Evolutionary conservation across 108 stramenopile species (phyloP).

Genomic region (Skeletonema costatum): DNA sequence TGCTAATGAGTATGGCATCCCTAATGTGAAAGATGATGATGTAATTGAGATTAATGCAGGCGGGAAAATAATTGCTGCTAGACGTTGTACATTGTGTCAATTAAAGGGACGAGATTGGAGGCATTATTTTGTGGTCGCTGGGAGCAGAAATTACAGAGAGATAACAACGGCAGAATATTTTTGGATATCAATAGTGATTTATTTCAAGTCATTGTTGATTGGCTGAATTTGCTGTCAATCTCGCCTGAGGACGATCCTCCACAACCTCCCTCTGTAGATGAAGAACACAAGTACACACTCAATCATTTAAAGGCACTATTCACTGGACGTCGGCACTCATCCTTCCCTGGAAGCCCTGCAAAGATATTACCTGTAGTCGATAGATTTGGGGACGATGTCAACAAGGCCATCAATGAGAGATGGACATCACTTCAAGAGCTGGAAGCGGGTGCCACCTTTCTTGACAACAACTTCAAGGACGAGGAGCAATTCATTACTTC

Average conservation of each 20-base stretch:
- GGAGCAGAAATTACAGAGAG: slow-evolving; percentile 18
- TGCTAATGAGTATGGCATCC: neutral
- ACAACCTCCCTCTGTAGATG: neutral
- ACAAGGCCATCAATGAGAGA: slow-evolving; percentile 21
- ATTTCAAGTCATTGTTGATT: slow-evolving; percentile 13
- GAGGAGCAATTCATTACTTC: slow-evolving; percentile 8
- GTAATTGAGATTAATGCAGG: slow-evolving; percentile 15
- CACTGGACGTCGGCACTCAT: too few relatives aligned
- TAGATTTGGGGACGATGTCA: slow-evolving; percentile 20
- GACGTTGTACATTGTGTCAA: slow-evolving; percentile 6
- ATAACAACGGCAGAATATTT: slow-evolving; percentile 23
- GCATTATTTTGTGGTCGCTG: slow-evolving; percentile 29
- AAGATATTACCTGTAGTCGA: neutral
- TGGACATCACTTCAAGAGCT: slow-evolving; percentile 5
- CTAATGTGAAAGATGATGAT: neutral
- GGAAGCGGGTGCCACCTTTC: neutral
- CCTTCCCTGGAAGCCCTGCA: too few relatives aligned
- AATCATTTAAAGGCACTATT: too few relatives aligned
- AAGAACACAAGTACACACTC: neutral
- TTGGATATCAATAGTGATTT: slow-evolving; percentile 7
- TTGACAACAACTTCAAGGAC: slow-evolving; percentile 18
- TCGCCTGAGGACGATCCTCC: neutral
- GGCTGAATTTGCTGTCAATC: slow-evolving; percentile 8
- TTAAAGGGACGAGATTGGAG: slow-evolving; percentile 19
- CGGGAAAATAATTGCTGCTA: slow-evolving; percentile 9